Conservation (phyloP, 306 rosid species). For the Astragalus membranaceus region DNA sequence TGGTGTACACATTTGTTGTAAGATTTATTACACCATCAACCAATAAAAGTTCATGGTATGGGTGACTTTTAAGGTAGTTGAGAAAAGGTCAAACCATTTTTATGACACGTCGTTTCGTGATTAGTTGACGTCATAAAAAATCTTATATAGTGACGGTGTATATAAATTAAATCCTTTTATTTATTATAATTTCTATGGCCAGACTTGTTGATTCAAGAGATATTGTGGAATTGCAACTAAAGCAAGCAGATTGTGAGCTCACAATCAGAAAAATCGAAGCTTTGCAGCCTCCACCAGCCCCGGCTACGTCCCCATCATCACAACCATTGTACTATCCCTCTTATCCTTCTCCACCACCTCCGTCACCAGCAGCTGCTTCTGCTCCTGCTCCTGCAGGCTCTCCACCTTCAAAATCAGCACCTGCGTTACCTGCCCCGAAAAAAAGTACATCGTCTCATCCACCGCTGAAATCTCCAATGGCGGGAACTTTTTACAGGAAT, state of each 20-base stretch:
- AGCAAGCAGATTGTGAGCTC: constrained; percentile 77
- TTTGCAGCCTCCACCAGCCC: constrained; percentile 48
- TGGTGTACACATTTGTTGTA: no score
- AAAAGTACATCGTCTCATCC: constrained; percentile 60
- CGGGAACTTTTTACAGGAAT: constrained; percentile 78
- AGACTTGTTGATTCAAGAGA: constrained; percentile 98
- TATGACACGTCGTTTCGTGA: no score
- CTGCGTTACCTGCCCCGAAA: constrained; percentile 54
- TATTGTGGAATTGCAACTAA: constrained; percentile 73
- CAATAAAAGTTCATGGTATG: no score
- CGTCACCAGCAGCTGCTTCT: constrained; percentile 18
- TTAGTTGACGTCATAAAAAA: no score
- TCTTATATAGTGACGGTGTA: no score
- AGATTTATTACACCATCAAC: no score
- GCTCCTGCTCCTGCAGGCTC: constrained; percentile 43
- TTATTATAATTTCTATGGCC: constrained; percentile 25
- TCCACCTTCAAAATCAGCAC: constrained; percentile 35
- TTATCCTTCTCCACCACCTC: constrained; percentile 26
- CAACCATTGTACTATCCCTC: constrained; percentile 35
- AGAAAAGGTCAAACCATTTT: no score
- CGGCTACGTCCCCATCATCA: constrained; percentile 14
- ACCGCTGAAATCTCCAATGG: constrained; percentile 80
- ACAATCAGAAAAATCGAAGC: constrained; percentile 79
- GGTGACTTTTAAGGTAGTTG: no score
- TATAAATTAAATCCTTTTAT: not conserved